Conservation (phyloP, 768 basidiomycete species). For the Podaxis sp. region DNA sequence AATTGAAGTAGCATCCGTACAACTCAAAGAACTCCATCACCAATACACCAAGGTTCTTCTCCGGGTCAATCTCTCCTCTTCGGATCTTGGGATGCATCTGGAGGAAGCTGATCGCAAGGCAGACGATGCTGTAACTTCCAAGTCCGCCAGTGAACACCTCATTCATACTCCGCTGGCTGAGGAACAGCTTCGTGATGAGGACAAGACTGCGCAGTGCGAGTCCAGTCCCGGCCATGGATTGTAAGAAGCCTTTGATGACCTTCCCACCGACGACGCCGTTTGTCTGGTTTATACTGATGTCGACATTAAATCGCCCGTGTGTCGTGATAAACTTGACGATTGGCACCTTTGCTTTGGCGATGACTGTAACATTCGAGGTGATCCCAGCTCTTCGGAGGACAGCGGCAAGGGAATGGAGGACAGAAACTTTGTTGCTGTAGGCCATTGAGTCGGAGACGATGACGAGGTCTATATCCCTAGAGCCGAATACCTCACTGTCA, state of each 20-base stretch:
- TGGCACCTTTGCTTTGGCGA: constrained; percentile 92
- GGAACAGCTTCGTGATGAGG: constrained; percentile 86
- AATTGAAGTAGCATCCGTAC: constrained; percentile 92
- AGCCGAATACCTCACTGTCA: constrained; percentile 15
- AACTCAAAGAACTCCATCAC: constrained; percentile 97
- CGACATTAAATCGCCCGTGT: constrained; percentile 82
- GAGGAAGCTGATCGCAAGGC: constrained; percentile 88
- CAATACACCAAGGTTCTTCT: constrained; percentile 88
- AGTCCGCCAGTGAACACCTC: constrained; percentile 97
- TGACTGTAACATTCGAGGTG: constrained; percentile 77
- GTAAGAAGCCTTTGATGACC: constrained; percentile 78
- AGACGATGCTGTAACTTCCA: constrained; percentile 93
- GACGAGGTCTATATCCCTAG: constrained; percentile 94
- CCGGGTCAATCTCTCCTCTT: constrained; percentile 81
- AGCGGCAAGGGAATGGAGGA: constrained; percentile 76
- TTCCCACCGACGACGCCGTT: constrained; percentile 79
- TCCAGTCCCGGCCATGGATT: constrained; percentile 38
- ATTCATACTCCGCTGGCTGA: constrained; percentile 90
- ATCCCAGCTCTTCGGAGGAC: constrained; percentile 73
- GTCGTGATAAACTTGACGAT: constrained; percentile 93
- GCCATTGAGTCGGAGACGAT: constrained; percentile 79
- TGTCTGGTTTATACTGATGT: constrained; percentile 90
- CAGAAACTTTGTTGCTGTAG: constrained; percentile 60
- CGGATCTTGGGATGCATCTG: constrained; percentile 98
- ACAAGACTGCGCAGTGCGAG: constrained; percentile 77